Evolutionary conservation across 306 rosid genomes (phyloP), one percentile per base, ranked within the genome.

Genomic region (Argentina anserina): DNA sequence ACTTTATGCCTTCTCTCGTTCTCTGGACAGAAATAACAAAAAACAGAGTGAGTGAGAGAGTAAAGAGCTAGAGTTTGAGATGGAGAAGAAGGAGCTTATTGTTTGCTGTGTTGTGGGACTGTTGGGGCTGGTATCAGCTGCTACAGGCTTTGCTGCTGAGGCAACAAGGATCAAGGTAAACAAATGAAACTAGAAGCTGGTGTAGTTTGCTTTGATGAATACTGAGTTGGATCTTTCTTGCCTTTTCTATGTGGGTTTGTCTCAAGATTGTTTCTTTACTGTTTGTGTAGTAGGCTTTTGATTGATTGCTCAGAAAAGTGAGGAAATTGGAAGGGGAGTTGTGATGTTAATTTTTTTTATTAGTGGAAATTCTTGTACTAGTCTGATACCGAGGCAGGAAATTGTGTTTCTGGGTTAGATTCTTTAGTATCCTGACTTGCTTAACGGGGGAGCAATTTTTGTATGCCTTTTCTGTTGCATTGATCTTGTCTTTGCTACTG

Each of bases 141-240:
- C 90, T 18, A 82, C 96, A 55, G 89, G 90, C 43, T 89, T 93
- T 76, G 93, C 42, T 82, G 98, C 96, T 0, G 98, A 93, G 76
- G 96, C 72, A 6, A 93, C 92, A 6, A 76, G 97, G 78, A 87
- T 90, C 73, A 90, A 90, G 98, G 98, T 90, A 6, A 55, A 28
- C 9, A 28, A 6, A 7, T 56, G 8, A 41, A 10, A 34, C 18
- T 61, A 6, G 41, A 11, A n/a, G 18, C 23, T 71, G 69, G 78
- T 40, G 74, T 61, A 20, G 42, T 60, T 41, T 47, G 10, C 26
- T 78, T 55, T 31, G 72, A 42, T 33, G 33, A n/a, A n/a, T n/a
- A n/a, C n/a, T n/a, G n/a, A 7, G 17, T 25, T 61, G 17, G 66
- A 33, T 61, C 26, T 17, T 49, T 49, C 21, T 29, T 49, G 59